Conservation (phyloP, 1,284 basidiomycete species). For the Mycena sp. region DNA sequence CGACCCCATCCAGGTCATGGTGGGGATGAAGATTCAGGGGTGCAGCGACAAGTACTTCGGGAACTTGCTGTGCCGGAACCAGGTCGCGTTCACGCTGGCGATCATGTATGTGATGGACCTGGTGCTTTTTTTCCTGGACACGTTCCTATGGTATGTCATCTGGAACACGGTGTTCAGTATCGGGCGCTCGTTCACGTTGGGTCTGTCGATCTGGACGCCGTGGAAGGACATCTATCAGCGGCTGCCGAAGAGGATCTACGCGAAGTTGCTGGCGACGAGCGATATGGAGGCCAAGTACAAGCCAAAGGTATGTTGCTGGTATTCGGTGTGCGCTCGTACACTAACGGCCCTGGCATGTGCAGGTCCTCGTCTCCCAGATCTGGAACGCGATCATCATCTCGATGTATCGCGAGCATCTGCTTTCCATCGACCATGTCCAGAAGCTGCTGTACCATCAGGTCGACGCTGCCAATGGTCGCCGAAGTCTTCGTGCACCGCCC, state of each 20-base stretch:
- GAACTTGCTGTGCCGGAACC: constrained; percentile 82
- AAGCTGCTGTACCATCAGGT: constrained; percentile 96
- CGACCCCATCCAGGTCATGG: constrained; percentile 91
- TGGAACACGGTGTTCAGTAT: constrained; percentile 97
- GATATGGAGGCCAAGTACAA: constrained; percentile 98
- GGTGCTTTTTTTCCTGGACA: constrained; percentile 96
- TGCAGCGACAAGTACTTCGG: constrained; percentile 90
- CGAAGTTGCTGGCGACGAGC: constrained; percentile 89
- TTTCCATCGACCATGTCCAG: constrained; percentile 96
- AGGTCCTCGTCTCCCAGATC: constrained; percentile 96
- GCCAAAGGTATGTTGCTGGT: constrained; percentile 75
- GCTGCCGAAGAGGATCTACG: constrained; percentile 93
- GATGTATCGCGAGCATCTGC: constrained; percentile 98
- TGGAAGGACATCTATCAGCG: constrained; percentile 96
- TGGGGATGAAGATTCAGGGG: constrained; percentile 90
- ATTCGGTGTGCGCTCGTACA: background rate
- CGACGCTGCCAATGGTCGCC: constrained; percentile 82
- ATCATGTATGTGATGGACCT: constrained; percentile 98
- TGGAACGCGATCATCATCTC: constrained; percentile 99
- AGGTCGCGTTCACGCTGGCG: constrained; percentile 90
- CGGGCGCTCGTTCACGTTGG: constrained; percentile 88
- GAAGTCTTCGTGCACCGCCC: constrained; percentile 89
- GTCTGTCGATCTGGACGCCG: constrained; percentile 96
- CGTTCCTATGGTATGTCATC: constrained; percentile 97
- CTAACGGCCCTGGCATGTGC: constrained; percentile 4